phyloP scores from a whole-genome alignment of 1,139 yeast species.

The Geotrichum restrictum region DNA sequence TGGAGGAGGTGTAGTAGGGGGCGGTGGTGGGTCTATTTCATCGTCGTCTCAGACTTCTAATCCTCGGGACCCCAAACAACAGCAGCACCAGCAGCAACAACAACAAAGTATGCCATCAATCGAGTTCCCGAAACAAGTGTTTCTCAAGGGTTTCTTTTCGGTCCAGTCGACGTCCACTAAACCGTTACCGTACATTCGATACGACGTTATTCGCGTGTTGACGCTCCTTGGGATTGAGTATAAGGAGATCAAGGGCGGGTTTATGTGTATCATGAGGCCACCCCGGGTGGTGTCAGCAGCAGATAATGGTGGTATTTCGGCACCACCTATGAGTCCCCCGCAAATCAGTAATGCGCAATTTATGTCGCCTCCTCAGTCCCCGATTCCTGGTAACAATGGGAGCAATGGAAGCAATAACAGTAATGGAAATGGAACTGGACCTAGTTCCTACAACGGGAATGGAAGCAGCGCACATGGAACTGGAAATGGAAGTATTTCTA shows the following conservation, averaged over 20 bases:
- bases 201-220: slow-evolving; percentile 75
- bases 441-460: too few relatives aligned
- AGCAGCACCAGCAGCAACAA: slow-evolving; percentile 1
- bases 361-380: slow-evolving; percentile 3
- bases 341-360: not conserved
- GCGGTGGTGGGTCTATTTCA: too few relatives aligned
- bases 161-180: slow-evolving; percentile 94
- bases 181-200: slow-evolving; percentile 81
- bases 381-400: not conserved
- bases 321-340: not conserved
- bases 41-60: slow-evolving; percentile 11
- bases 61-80: not conserved
- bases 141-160: slow-evolving; percentile 89
- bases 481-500: too few relatives aligned
- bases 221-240: slow-evolving; percentile 73
- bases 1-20: slow-evolving; percentile 1
- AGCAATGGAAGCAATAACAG: not conserved
- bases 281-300: slow-evolving; percentile 22
- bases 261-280: slow-evolving; percentile 73
- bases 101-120: slow-evolving; percentile 75
- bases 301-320: not conserved
- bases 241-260: slow-evolving; percentile 92
- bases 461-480: too few relatives aligned
- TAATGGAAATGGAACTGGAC: too few relatives aligned
- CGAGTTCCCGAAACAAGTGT: slow-evolving; percentile 86